Conservation (phyloP, 164 flowering plant species). For the Kingdonia uniflora region DNA sequence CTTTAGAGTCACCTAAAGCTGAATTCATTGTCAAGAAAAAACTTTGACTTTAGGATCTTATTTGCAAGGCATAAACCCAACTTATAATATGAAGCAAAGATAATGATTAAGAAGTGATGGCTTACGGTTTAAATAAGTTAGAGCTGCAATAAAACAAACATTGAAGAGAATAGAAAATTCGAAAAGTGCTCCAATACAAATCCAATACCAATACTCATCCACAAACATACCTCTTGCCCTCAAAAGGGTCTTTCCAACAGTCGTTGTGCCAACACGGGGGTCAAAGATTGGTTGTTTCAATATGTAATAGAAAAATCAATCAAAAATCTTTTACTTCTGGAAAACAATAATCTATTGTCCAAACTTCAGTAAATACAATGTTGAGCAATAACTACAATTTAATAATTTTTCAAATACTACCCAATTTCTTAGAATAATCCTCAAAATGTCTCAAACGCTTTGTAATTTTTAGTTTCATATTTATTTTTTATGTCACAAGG, state of each 20-base stretch:
- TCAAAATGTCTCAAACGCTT: too few species aligned
- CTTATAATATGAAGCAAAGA: too few species aligned
- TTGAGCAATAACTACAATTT: too few species aligned
- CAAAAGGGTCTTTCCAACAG: slow-evolving; percentile 43
- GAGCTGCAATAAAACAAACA: slow-evolving; percentile 35
- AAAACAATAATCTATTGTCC: too few species aligned
- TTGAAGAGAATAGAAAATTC: slow-evolving; percentile 52
- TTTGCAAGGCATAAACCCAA: slow-evolving; percentile 1
- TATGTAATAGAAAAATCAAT: too few species aligned
- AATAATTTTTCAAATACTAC: too few species aligned
- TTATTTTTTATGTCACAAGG: too few species aligned
- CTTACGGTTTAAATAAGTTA: slow-evolving; percentile 47
- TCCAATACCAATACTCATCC: slow-evolving; percentile 52
- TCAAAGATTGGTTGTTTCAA: slow-evolving; percentile 32
- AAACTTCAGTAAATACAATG: too few species aligned
- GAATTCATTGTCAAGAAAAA: slow-evolving; percentile 7
- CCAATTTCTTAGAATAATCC: too few species aligned
- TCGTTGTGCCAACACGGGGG: slow-evolving; percentile 8
- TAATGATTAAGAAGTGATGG: slow-evolving; percentile 3
- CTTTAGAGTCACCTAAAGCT: slow-evolving; percentile 31
- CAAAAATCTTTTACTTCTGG: too few species aligned
- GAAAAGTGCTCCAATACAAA: slow-evolving; percentile 37
- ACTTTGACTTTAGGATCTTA: background rate
- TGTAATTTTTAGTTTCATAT: too few species aligned
- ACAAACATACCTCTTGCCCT: slow-evolving; percentile 37